Base-by-base conservation (phyloP, 768 basidiomycete genomes). In the Hemileccinum impolitum region DNA sequence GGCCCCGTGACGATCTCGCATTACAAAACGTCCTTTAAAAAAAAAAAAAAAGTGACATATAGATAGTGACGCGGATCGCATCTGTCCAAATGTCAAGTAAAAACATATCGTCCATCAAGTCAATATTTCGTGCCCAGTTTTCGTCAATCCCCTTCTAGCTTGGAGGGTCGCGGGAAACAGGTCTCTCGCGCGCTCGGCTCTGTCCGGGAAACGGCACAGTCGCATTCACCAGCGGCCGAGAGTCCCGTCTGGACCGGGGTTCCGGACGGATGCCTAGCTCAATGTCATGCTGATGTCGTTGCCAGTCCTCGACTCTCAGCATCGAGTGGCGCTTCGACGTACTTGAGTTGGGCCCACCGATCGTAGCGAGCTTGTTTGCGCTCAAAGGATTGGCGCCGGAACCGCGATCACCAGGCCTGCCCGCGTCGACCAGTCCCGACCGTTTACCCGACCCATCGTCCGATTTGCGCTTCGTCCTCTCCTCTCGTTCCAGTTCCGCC, bases 241-340 rank as follows among this genome's bases (percentile, higher is more conserved):
- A 54, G 19, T 71, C 63, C 6, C 54, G 63, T 54, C 40, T 61
- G 23, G 56, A 21, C 3, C 54, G 52, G 4, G 50, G 37, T 2
- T 66, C 68, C 3, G 62, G 55, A 1, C 63, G 68, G 39, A 70
- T 13, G 10, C 66, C 66, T 12, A 68, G 34, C 42, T 68, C 69
- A 6, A 65, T 63, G 39, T 80, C 77, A 45, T 80, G 73, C 62
- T 90, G 89, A 58, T 82, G 77, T 54, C 79, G 78, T 66, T 88
- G 84, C 89, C 90, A 91, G 62, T 90, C 89, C 65, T 90, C 86
- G 35, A 91, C 89, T 63, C 90, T 89, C 73, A 90, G 66, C 62
- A 77, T 81, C 36, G 87, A 89, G 65, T 84, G 65, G 40, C 86
- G 80, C 57, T 79, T 81, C 38, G 84, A 81, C 31, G 79, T 72